phyloP scores from a whole-genome alignment of 345 rosid genomes.

The Boechera retrofracta region DNA sequence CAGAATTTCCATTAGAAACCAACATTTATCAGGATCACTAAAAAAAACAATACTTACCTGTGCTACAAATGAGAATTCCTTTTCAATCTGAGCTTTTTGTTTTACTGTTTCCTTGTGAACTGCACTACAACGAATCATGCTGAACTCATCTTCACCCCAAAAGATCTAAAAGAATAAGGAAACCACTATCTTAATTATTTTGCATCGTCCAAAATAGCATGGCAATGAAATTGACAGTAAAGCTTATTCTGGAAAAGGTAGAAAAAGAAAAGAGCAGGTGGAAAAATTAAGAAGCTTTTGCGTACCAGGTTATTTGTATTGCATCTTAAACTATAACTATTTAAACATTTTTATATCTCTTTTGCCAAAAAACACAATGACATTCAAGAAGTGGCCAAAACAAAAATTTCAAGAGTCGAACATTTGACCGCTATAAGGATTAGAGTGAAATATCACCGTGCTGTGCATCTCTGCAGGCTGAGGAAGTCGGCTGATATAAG shows the following conservation, averaged over 20 bases:
- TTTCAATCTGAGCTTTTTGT: slow-evolving; percentile 61
- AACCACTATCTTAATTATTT: background rate
- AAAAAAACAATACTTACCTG: slow-evolving; percentile 50
- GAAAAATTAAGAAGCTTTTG: background rate
- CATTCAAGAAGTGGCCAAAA: slow-evolving; percentile 4
- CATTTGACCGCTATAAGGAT: background rate
- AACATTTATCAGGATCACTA: background rate
- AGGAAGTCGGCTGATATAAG: slow-evolving; percentile 77
- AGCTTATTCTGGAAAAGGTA: background rate
- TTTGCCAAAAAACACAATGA: background rate
- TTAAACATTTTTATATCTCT: background rate
- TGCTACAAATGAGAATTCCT: slow-evolving; percentile 54
- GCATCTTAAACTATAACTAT: background rate
- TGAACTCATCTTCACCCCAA: slow-evolving; percentile 73
- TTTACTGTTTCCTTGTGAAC: slow-evolving; percentile 68
- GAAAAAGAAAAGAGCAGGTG: slow-evolving; percentile 3
- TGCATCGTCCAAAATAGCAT: slow-evolving; percentile 1
- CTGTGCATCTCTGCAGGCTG: slow-evolving; percentile 62
- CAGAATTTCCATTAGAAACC: slow-evolving; percentile 1
- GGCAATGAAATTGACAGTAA: slow-evolving; percentile 10
- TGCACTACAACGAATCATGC: slow-evolving; percentile 68
- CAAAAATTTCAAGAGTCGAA: background rate
- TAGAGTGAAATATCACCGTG: slow-evolving; percentile 52
- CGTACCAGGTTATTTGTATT: background rate
- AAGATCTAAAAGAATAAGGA: slow-evolving; percentile 58